Evolutionary conservation across 441 rosid species (phyloP).

Genomic region (Mallotus japonicus): DNA sequence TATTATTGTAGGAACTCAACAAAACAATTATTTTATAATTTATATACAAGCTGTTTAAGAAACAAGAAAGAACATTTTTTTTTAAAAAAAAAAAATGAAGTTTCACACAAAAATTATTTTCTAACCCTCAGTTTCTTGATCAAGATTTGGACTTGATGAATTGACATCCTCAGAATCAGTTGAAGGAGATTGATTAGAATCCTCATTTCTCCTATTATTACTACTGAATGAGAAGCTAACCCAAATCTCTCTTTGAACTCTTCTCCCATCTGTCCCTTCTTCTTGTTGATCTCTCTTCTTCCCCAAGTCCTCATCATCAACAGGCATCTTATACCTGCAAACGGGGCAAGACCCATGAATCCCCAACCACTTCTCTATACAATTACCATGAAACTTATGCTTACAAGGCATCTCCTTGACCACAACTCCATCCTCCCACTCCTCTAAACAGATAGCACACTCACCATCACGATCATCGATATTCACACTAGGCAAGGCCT

Average conservation of each 20-base stretch:
- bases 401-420: conserved; percentile 87
- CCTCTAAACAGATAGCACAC: conserved; percentile 74
- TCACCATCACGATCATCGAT: conserved; percentile 40
- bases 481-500: conserved; percentile 53
- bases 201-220: conserved; percentile 36
- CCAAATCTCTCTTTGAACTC: conserved; percentile 40
- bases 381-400: conserved; percentile 66
- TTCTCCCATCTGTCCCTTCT: conserved; percentile 23
- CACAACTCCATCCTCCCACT: conserved; percentile 50
- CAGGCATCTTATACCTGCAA: conserved; percentile 82
- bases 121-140: conserved; percentile 29
- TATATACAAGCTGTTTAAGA: conserved; percentile 8
- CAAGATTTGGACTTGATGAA: conserved; percentile 20
- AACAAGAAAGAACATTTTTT: background rate
- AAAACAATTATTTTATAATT: background rate
- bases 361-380: conserved; percentile 79
- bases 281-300: conserved; percentile 34
- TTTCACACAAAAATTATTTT: background rate
- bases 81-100: background rate
- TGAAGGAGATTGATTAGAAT: conserved; percentile 32
- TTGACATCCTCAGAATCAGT: conserved; percentile 21
- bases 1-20: background rate
- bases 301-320: conserved; percentile 44
- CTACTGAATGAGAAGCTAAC: conserved; percentile 38
- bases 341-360: conserved; percentile 80